Percentiles rank a stretch among this genome's conserved stretches.
These are phyloP conservation scores for Phyllostachys edulis DNA, from an alignment of 176 grass and related monocot species.

Conservation along the genomic window DNA sequence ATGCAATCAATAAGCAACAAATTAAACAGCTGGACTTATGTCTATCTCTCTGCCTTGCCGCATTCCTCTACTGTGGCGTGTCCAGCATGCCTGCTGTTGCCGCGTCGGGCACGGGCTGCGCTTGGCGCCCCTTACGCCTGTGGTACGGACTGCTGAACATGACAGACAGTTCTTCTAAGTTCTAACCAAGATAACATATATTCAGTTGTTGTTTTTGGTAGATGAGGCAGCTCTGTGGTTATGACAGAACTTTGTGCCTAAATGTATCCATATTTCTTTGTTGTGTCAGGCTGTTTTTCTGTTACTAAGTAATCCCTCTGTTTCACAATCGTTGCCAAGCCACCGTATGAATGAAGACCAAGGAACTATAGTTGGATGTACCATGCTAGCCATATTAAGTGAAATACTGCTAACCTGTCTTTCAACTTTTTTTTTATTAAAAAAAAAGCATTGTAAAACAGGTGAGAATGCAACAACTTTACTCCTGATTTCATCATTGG, in stretches of 20 bases:
- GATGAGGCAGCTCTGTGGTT: neutral
- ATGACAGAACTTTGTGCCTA: neutral
- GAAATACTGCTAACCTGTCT: neutral
- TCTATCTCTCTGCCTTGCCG: neutral
- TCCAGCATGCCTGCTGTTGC: neutral
- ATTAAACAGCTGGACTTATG: neutral
- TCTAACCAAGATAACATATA: neutral
- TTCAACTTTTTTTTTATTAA: neutral
- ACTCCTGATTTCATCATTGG: neutral
- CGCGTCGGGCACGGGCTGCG: neutral
- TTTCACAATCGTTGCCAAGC: neutral
- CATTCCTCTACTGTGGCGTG: neutral
- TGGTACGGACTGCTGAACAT: neutral
- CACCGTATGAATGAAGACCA: neutral
- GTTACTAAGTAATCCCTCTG: neutral
- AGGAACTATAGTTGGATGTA: neutral
- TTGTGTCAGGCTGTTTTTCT: neutral
- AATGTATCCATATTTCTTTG: conserved; percentile 8
- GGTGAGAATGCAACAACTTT: neutral
- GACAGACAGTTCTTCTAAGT: neutral
- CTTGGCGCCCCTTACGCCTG: neutral
- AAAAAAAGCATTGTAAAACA: neutral
- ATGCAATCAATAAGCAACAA: neutral
- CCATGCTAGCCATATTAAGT: conserved; percentile 4
- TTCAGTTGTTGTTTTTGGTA: neutral